These are phyloP conservation scores for Solidago caesia DNA, from an alignment of 129 eudicot genomes.

Conservation along the genomic window DNA sequence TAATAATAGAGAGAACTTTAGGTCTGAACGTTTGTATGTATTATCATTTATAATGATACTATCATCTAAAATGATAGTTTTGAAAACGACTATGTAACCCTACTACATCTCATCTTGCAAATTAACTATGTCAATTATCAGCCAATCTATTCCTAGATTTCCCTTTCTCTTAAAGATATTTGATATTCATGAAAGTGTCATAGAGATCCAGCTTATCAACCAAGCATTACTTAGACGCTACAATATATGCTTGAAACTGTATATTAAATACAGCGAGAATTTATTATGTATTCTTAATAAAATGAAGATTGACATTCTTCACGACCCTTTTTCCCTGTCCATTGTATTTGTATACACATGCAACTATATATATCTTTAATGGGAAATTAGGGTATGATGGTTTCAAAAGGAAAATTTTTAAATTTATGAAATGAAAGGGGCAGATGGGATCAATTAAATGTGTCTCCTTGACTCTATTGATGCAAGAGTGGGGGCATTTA, in stretches of 20 bases:
- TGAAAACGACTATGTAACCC: not conserved
- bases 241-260: too few species aligned
- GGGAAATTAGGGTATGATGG: slow-evolving; percentile 6
- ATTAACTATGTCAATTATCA: too few species aligned
- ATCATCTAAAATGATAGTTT: not conserved
- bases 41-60: not conserved
- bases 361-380: not conserved
- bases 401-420: not conserved
- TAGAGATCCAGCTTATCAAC: too few species aligned
- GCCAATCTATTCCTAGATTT: too few species aligned
- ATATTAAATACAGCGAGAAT: too few species aligned
- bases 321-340: not conserved
- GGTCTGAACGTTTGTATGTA: not conserved
- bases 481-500: slow-evolving; percentile 30
- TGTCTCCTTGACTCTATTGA: slow-evolving; percentile 34
- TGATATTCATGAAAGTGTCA: too few species aligned
- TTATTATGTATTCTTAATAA: too few species aligned
- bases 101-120: not conserved
- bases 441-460: slow-evolving; percentile 32
- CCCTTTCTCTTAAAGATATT: too few species aligned
- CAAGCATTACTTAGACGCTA: too few species aligned
- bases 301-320: too few species aligned
- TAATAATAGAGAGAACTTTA: not conserved
- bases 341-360: not conserved
- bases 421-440: slow-evolving; percentile 23